phyloP scores from a whole-genome alignment of 257 asterid genomes.

The Avicennia marina region DNA sequence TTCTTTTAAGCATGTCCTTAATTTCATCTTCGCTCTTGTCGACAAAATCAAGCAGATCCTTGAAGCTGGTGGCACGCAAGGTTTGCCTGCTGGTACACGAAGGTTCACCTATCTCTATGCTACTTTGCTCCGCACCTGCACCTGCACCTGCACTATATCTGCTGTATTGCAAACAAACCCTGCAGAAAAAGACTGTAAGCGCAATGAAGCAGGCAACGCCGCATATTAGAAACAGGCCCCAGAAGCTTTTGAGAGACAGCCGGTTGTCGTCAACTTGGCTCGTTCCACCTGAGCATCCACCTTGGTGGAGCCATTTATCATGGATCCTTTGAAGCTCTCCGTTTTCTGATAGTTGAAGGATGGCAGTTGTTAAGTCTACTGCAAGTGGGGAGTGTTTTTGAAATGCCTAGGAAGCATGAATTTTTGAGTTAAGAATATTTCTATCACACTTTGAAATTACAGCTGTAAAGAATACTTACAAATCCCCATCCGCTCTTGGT shows the following conservation, averaged over 20 bases:
- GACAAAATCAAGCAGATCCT: too few relatives aligned
- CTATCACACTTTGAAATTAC: background rate
- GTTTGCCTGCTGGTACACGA: too few relatives aligned
- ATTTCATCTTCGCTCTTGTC: too few relatives aligned
- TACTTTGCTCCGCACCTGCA: too few relatives aligned
- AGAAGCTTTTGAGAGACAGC: constrained; percentile 40
- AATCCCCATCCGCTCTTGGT: constrained; percentile 83
- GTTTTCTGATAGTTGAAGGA: constrained; percentile 44
- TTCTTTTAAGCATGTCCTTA: too few relatives aligned
- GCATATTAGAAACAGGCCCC: constrained; percentile 41
- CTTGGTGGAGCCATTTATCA: constrained; percentile 35
- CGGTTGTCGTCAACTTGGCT: constrained; percentile 13
- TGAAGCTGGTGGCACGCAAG: too few relatives aligned
- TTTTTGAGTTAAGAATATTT: background rate
- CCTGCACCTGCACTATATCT: too few relatives aligned
- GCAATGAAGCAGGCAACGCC: constrained; percentile 35
- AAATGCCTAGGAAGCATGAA: constrained; percentile 30
- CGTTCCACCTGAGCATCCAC: constrained; percentile 16
- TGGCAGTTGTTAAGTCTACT: constrained; percentile 37
- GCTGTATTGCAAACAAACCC: too few relatives aligned
- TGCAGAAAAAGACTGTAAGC: constrained; percentile 35
- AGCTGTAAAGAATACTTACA: constrained; percentile 44
- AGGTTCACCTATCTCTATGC: too few relatives aligned
- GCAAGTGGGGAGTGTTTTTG: constrained; percentile 41
- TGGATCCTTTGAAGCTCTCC: constrained; percentile 48